Evolutionary conservation across 305 asterid genomes (phyloP).

Genomic region (Fraxinus nigra): DNA sequence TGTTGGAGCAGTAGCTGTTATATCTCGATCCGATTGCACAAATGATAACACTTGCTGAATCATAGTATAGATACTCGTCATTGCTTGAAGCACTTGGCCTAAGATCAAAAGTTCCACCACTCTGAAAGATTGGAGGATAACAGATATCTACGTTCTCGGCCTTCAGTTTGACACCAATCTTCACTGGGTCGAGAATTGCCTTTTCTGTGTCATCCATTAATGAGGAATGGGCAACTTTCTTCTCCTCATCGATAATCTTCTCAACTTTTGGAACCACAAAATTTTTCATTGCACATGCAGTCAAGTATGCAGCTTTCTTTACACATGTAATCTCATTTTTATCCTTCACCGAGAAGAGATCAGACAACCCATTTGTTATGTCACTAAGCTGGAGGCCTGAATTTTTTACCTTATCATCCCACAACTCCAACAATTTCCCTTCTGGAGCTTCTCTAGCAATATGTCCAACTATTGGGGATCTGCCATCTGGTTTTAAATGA

Average conservation of each 20-base stretch:
- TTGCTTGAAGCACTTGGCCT: conserved; percentile 71
- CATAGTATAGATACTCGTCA: conserved; percentile 56
- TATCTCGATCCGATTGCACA: conserved; percentile 76
- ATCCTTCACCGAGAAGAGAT: conserved; percentile 62
- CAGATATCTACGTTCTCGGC: conserved; percentile 78
- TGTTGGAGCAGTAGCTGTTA: conserved; percentile 70
- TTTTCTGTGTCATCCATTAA: conserved; percentile 73
- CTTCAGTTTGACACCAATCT: conserved; percentile 59
- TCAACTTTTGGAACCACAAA: conserved; percentile 72
- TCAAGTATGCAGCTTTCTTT: conserved; percentile 71
- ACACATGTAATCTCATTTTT: conserved; percentile 48
- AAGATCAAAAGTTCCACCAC: conserved; percentile 72
- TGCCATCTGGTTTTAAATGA: conserved; percentile 33
- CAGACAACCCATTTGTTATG: conserved; percentile 58
- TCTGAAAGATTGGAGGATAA: conserved; percentile 77
- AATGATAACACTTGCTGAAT: conserved; percentile 56
- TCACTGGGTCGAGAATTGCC: conserved; percentile 59
- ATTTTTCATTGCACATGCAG: conserved; percentile 60
- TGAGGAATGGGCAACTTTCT: conserved; percentile 55
- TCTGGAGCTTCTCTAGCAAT: conserved; percentile 64
- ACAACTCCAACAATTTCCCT: conserved; percentile 54
- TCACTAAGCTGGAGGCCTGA: conserved; percentile 49
- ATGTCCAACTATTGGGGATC: conserved; percentile 43
- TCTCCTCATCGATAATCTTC: conserved; percentile 65
- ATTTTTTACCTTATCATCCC: conserved; percentile 55